Evolutionary conservation across 2,329 filamentous ascomycete species (phyloP).

Genomic region (Macrophomina tecta): DNA sequence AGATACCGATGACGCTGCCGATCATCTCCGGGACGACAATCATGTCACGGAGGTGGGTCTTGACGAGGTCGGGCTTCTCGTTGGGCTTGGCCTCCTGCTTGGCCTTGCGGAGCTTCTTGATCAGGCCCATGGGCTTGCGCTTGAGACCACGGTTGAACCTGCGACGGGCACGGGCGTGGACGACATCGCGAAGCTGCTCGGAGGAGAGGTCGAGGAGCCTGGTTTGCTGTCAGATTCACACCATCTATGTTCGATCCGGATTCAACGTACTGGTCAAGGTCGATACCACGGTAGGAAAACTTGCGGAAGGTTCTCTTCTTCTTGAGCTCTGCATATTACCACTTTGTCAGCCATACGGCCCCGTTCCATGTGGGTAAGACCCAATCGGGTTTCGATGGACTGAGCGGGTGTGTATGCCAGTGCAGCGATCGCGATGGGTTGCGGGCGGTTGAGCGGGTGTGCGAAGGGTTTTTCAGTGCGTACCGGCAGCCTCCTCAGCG

Average conservation of each 20-base stretch:
- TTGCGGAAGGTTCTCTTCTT: slow-evolving; percentile 99
- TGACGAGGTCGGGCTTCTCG: slow-evolving; percentile 99
- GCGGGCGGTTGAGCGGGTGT: slow-evolving; percentile 29
- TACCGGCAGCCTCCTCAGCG: slow-evolving; percentile 92
- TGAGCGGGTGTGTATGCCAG: slow-evolving; percentile 24
- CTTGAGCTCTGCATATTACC: slow-evolving; percentile 76
- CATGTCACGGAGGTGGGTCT: slow-evolving; percentile 99
- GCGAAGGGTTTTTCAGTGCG: slow-evolving; percentile 40
- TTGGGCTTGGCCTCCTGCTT: slow-evolving; percentile 99
- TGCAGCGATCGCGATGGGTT: slow-evolving; percentile 22
- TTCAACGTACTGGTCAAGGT: slow-evolving; percentile 92
- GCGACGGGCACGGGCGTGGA: slow-evolving; percentile 97
- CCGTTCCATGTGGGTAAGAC: slow-evolving; percentile 29
- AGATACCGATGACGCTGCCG: slow-evolving; percentile 96
- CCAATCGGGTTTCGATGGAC: slow-evolving; percentile 29
- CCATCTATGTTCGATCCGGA: slow-evolving; percentile 21
- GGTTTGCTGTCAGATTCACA: slow-evolving; percentile 36
- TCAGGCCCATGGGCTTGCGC: slow-evolving; percentile 99
- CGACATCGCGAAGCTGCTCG: slow-evolving; percentile 98
- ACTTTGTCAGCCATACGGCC: slow-evolving; percentile 28
- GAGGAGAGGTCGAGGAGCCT: slow-evolving; percentile 98
- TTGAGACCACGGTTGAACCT: slow-evolving; percentile 99
- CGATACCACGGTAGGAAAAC: slow-evolving; percentile 99
- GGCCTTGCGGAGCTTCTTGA: slow-evolving; percentile 99
- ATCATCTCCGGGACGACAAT: slow-evolving; percentile 99